Base-by-base conservation (phyloP, 257 asterid genomes). In the Nicotiana benthamiana region DNA sequence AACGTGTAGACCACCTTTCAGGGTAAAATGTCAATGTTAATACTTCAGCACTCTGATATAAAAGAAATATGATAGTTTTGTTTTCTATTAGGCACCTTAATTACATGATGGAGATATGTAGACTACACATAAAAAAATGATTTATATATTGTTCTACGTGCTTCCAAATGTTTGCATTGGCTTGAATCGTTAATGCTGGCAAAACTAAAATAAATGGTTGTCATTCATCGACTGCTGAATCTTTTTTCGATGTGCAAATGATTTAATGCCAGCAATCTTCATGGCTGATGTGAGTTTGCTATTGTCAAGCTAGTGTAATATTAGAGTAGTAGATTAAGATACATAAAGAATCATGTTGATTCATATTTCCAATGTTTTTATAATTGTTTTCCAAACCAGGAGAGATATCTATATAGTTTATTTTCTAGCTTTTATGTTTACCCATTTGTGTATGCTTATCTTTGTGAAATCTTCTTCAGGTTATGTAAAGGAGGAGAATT, bases 401-500 rank as follows among this genome's bases (percentile, higher is more conserved):
- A 13, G 78, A 24, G 78, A 24, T 46, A 24, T 24, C 43, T 74
- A 13, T 72, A 6, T 22, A 20, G 36, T 43, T 43, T 4, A 24
- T 74, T 43, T 74, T 15, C 53, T 46, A 24, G 34, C 24, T 74
- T 72, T 72, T 24, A 24, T 24, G 16, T 4, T 46, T 74, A 46
- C 78, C 12, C 78, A 46, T 24, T 48, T 74, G 4, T 74, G 4
- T 48, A 36, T 48, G 7, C 78, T 74, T 22, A 74, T 74, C 40
- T 48, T 74, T 74, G 61, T 24, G 78, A 24, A 13, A 48, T 72
- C 34, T 78, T 65, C 63, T 62, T 43, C 93, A 94, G 97, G 88
- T 87, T 94, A 84, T 94, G 98, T 85, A 84, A 83, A 85, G 98
- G 97, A 59, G 98, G 98, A 79, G 98, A 94, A 79, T 80, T 94